These are phyloP conservation scores for Colletotrichum abscissum DNA, from an alignment of 2,329 filamentous ascomycete genomes.

Conservation along the genomic window DNA sequence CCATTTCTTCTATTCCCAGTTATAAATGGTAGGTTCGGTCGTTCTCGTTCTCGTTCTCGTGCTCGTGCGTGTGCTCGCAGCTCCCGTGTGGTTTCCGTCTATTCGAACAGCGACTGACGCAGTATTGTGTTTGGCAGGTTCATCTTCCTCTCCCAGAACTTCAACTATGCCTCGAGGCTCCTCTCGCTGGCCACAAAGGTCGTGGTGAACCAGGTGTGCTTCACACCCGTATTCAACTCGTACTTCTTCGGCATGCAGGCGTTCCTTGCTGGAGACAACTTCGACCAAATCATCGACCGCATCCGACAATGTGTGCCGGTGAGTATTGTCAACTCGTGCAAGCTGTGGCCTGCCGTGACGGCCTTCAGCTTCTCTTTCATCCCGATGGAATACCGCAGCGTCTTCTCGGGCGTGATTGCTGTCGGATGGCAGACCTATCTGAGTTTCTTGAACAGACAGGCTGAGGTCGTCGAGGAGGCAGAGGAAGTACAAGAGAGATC, in stretches of 20 bases:
- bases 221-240: slow-evolving; percentile 85
- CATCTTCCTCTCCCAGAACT: slow-evolving; percentile 81
- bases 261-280: slow-evolving; percentile 74
- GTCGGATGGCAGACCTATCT: slow-evolving; percentile 95
- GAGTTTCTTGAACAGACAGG: slow-evolving; percentile 80
- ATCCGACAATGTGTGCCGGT: slow-evolving; percentile 80
- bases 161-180: slow-evolving; percentile 83
- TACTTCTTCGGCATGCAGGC: slow-evolving; percentile 88
- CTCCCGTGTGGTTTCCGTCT: not conserved
- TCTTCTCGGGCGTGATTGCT: slow-evolving; percentile 83
- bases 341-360: slow-evolving; percentile 89
- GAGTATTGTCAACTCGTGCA: slow-evolving; percentile 82
- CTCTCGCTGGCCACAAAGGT: slow-evolving; percentile 83
- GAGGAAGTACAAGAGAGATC: slow-evolving; percentile 15
- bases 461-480: slow-evolving; percentile 61
- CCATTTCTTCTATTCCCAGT: slow-evolving; percentile 77
- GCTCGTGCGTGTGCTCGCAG: too few species aligned
- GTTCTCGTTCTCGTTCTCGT: not conserved
- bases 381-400: slow-evolving; percentile 79
- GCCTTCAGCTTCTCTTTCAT: slow-evolving; percentile 90
- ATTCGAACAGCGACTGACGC: not conserved
- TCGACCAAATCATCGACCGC: slow-evolving; percentile 74
- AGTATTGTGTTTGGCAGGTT: slow-evolving; percentile 65
- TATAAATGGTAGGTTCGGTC: slow-evolving; percentile 77
- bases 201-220: slow-evolving; percentile 80